Evolutionary conservation across 495 filamentous ascomycete species (phyloP), one percentile per base, ranked within the genome.

Genomic region (Antarctomyces pellizariae): DNA sequence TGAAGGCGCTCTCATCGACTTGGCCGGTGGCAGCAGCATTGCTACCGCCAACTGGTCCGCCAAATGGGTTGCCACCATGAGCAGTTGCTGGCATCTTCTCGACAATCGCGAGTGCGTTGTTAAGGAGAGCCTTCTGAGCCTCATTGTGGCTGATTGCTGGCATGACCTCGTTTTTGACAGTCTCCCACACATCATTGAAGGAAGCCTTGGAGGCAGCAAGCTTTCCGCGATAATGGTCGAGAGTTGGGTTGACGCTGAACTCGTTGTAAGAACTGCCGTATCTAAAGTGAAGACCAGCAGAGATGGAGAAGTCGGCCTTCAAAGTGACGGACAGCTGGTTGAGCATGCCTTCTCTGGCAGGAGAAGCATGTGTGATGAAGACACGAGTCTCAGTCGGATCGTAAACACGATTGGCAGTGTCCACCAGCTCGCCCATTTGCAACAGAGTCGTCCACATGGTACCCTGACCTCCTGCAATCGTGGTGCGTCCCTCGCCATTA

Each of bases 181-280:
- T 99, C 50, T 99, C 89, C 89, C 89, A 99, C 4, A 99, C 89
- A 52, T 99, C 89, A 47, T 84, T 90, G 54, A 99, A 99, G 0
- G 83, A 92, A 1, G 89, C 83, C 52, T 93, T 95, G 13, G 86
- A 95, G 5, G 86, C 86, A n/a, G 89, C 84, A 21, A 99, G 78
- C 64, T 95, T 99, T 41, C 89, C 89, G 26, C 89, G 80, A 49
- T 99, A 99, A 50, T 95, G 86, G 42, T 99, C 89, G 26, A 99
- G 56, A 0, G 84, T 91, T 1, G 89, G 89, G 46, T 99, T 99
- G 38, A 99, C 89, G 39, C 80, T 91, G 53, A 95, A 99, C 42
- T 99, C 89, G 51, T 99, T 99, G 58, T 99, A 99, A 3, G 89
- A 95, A 43, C 83, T 93, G 26, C 89, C 89, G 37, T 99, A 99